A percentile compares a stretch with the other conserved stretches of the same genome.
Evolutionary conservation across 208 protist genomes (phyloP).

Genomic region (Trypanosoma conorhini): DNA sequence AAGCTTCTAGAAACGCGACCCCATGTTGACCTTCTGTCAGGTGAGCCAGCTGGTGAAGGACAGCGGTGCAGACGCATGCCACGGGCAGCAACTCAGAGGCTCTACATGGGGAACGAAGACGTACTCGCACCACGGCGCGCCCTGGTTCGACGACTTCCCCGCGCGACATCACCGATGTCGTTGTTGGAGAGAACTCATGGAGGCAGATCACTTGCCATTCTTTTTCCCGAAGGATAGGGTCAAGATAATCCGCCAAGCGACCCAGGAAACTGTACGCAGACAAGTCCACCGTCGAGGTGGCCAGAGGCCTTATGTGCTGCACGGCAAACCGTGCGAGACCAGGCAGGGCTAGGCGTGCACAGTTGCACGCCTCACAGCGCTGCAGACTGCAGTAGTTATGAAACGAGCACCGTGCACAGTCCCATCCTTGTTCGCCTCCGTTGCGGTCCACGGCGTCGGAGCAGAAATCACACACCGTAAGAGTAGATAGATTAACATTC

Average conservation of each 20-base stretch:
- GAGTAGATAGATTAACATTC: neutral
- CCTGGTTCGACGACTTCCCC: neutral
- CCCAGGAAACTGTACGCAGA: slow-evolving; percentile 8
- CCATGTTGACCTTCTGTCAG: slow-evolving; percentile 16
- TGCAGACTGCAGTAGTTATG: slow-evolving; percentile 28
- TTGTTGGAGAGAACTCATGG: slow-evolving; percentile 15
- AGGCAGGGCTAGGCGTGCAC: neutral
- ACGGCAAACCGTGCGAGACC: slow-evolving; percentile 1
- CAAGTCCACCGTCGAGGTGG: neutral
- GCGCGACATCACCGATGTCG: slow-evolving; percentile 5
- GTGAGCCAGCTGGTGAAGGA: slow-evolving; percentile 34
- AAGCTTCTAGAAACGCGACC: slow-evolving; percentile 17
- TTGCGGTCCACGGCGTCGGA: neutral
- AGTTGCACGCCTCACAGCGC: slow-evolving; percentile 26
- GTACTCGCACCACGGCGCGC: slow-evolving; percentile 4
- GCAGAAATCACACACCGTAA: slow-evolving; percentile 26
- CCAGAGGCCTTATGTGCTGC: neutral
- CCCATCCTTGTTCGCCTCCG: slow-evolving; percentile 26
- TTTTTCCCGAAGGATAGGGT: slow-evolving; percentile 14
- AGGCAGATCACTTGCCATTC: slow-evolving; percentile 18
- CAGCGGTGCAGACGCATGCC: slow-evolving; percentile 14
- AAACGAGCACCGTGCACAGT: slow-evolving; percentile 42
- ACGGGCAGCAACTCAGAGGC: slow-evolving; percentile 17
- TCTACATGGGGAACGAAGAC: slow-evolving; percentile 9
- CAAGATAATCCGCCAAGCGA: slow-evolving; percentile 16